Conservation (phyloP, 202 grass and related monocot genomes). For the Tripidium arundinaceum region DNA sequence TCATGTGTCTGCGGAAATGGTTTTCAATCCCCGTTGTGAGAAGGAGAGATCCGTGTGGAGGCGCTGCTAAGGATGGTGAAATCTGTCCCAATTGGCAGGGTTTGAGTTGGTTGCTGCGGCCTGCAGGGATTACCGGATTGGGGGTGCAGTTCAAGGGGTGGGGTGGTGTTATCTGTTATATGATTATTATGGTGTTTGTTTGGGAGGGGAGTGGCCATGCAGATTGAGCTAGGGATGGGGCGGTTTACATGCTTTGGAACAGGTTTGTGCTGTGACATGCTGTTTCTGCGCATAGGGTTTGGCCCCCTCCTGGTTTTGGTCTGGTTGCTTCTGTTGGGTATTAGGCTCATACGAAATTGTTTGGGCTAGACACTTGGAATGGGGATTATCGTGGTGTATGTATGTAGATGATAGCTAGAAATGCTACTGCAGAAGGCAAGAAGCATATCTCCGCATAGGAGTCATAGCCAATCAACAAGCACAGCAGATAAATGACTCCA, state of each 20-base stretch:
- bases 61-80: neutral
- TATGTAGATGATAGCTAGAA: neutral
- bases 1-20: neutral
- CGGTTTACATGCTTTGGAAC: neutral
- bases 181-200: constrained; percentile 9
- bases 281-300: neutral
- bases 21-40: neutral
- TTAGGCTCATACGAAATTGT: neutral
- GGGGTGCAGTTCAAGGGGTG: neutral
- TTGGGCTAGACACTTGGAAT: neutral
- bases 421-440: constrained; percentile 66
- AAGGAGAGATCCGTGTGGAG: neutral
- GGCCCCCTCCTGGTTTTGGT: neutral
- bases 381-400: neutral
- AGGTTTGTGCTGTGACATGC: neutral
- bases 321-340: neutral
- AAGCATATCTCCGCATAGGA: constrained; percentile 85
- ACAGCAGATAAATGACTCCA: constrained; percentile 64
- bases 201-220: neutral
- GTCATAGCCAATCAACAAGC: constrained; percentile 93
- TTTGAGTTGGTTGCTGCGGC: neutral
- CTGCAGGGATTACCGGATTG: neutral
- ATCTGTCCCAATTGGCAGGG: neutral
- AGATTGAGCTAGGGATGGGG: neutral
- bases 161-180: neutral